Percentiles rank a stretch among this genome's conserved stretches.
Conservation (phyloP, 176 grass and related monocot species). For the maize (Zea mays) region Zm-B73-REFERENCE-NAM-5.0 NC_050104.1:160944001-160944500, state of each 20-base stretch:
- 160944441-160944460: background rate
- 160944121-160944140: no score
- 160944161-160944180: no score
- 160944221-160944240: background rate
- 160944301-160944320: constrained; percentile 92
- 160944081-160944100: no score
- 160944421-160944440: constrained; percentile 5
- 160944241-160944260: constrained; percentile 20
- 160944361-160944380: constrained; percentile 18
- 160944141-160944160: no score
- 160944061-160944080: no score
- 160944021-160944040: no score
- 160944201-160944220: constrained; percentile 43
- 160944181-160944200: no score
- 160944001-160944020: no score
- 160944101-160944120: no score
- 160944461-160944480: background rate
- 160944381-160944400: background rate
- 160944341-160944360: constrained; percentile 80
- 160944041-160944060: no score
- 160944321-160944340: constrained; percentile 92
- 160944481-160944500: constrained; percentile 16
- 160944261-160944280: constrained; percentile 21
- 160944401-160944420: constrained; percentile 28
- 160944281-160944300: constrained; percentile 84